These are phyloP conservation scores for Calonectria montana DNA, from an alignment of 2,329 filamentous ascomycete species.

Conservation along the genomic window DNA sequence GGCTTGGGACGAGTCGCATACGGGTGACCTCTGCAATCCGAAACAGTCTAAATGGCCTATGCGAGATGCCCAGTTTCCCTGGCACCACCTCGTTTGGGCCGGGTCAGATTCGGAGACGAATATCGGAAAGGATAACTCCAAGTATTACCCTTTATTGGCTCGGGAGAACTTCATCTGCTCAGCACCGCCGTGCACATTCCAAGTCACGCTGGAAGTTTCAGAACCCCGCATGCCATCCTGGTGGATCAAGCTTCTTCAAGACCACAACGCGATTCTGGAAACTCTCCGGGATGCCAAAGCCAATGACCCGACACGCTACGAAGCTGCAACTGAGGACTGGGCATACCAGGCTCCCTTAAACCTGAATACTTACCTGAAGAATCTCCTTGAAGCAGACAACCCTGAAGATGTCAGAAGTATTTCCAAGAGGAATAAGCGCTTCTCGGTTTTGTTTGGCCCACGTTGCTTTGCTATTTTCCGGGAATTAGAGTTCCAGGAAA, in stretches of 20 bases:
- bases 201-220: slow-evolving; percentile 60
- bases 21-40: slow-evolving; percentile 45
- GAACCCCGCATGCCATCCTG: slow-evolving; percentile 57
- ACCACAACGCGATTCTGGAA: slow-evolving; percentile 56
- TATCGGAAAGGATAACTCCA: slow-evolving; percentile 39
- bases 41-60: slow-evolving; percentile 50
- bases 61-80: slow-evolving; percentile 49
- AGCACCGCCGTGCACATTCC: slow-evolving; percentile 53
- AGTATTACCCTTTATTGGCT: slow-evolving; percentile 54
- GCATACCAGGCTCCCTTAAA: slow-evolving; percentile 55
- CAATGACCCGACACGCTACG: slow-evolving; percentile 61
- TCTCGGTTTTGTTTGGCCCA: slow-evolving; percentile 63
- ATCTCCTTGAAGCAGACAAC: slow-evolving; percentile 55
- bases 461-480: slow-evolving; percentile 62
- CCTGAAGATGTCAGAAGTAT: slow-evolving; percentile 57
- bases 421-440: slow-evolving; percentile 68
- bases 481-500: slow-evolving; percentile 61
- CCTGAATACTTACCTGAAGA: slow-evolving; percentile 63
- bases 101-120: slow-evolving; percentile 44
- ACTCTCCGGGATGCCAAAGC: slow-evolving; percentile 54
- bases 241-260: slow-evolving; percentile 58
- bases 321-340: slow-evolving; percentile 55
- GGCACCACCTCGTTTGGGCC: slow-evolving; percentile 53
- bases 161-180: slow-evolving; percentile 56
- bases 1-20: slow-evolving; percentile 46